A percentile compares a stretch with the other conserved stretches of the same genome.
phyloP scores from a whole-genome alignment of 2,329 filamentous ascomycete genomes.

The Grosmannia clavigera region DNA sequence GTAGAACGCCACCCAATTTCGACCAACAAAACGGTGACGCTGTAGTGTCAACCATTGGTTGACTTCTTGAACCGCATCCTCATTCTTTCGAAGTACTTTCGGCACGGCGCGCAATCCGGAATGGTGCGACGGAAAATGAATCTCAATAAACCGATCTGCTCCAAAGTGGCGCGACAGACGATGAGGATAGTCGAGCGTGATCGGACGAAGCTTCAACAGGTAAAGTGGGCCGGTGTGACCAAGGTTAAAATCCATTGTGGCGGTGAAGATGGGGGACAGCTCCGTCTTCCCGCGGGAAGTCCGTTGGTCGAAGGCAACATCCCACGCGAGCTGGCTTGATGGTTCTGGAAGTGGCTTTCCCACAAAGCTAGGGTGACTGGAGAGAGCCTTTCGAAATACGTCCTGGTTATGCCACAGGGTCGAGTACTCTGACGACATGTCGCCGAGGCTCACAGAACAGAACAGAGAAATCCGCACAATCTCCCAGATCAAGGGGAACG shows the following conservation, averaged over 20 bases:
- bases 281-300: conserved; percentile 17
- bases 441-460: conserved; percentile 28
- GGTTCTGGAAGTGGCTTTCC: conserved; percentile 35
- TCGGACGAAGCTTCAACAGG: conserved; percentile 31
- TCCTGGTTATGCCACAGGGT: conserved; percentile 31
- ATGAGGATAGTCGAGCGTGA: conserved; percentile 36
- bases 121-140: conserved; percentile 34
- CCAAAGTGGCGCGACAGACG: conserved; percentile 44
- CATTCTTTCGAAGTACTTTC: conserved; percentile 18
- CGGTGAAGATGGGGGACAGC: conserved; percentile 29
- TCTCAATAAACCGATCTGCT: conserved; percentile 44
- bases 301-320: conserved; percentile 20
- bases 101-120: conserved; percentile 16
- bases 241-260: conserved; percentile 25
- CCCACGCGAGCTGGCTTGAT: conserved; percentile 33
- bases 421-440: conserved; percentile 24
- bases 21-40: conserved; percentile 31
- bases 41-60: conserved; percentile 27
- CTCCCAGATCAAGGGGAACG: conserved; percentile 41
- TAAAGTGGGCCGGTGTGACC: conserved; percentile 28
- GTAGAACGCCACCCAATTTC: conserved; percentile 14
- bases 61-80: conserved; percentile 19
- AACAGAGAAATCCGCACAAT: conserved; percentile 33
- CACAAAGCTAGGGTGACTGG: conserved; percentile 25
- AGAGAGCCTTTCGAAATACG: conserved; percentile 29